phyloP scores from a whole-genome alignment of 768 basidiomycete species.

The Amanita pallidorosea region DNA sequence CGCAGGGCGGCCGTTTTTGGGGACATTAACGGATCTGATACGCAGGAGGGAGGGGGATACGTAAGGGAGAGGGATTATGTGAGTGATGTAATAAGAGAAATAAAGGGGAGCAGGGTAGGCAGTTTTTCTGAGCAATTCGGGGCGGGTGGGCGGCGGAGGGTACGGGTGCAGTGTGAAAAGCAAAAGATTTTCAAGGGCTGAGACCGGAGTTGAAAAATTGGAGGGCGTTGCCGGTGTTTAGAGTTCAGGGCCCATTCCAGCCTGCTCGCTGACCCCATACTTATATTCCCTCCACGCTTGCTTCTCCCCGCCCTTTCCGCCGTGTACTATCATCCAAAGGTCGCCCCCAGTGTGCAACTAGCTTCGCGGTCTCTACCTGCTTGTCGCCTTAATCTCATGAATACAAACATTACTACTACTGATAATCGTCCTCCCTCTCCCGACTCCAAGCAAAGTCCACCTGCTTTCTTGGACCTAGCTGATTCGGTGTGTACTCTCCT shows the following conservation, averaged over 20 bases:
- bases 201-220: constrained; percentile 41
- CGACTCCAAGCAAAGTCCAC: constrained; percentile 78
- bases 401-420: constrained; percentile 58
- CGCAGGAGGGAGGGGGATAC: constrained; percentile 20
- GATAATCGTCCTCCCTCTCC: constrained; percentile 60
- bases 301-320: constrained; percentile 12
- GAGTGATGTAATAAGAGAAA: neutral
- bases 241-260: constrained; percentile 36
- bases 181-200: constrained; percentile 22
- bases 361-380: constrained; percentile 38
- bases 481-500: constrained; percentile 61
- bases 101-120: neutral
- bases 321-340: constrained; percentile 81
- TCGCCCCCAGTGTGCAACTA: constrained; percentile 55
- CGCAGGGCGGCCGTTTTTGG: constrained; percentile 39
- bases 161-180: constrained; percentile 5
- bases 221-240: constrained; percentile 37
- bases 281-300: constrained; percentile 25
- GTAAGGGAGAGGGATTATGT: neutral
- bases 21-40: constrained; percentile 53
- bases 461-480: constrained; percentile 88
- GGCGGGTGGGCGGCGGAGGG: constrained; percentile 9
- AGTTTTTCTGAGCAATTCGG: neutral
- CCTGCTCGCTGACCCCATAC: constrained; percentile 31
- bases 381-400: constrained; percentile 59